Evolutionary conservation across 495 filamentous ascomycete species (phyloP), one percentile per base, ranked within the genome.

Genomic region (Penicillium steckii): DNA sequence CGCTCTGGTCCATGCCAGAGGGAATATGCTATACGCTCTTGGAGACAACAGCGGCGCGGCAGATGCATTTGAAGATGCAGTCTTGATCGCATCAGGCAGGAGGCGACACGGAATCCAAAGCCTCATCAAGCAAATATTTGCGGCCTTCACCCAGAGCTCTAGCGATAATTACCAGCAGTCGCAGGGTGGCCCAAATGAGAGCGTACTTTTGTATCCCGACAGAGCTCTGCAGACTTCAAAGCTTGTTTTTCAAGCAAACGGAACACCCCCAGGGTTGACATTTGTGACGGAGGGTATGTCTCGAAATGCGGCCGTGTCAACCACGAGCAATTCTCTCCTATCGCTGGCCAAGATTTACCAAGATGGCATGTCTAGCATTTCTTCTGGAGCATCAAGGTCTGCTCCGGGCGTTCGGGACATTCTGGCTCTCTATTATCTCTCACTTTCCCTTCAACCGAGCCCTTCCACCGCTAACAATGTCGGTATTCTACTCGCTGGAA

Each of bases 391-490:
- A 30, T 75, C 76, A 19, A 74, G 85, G 33, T 74, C 85, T 9
- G 80, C 86, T 3, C 84, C 87, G 33, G 86, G 89, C 2, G 91
- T 97, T 6, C 85, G 91, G 25, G 94, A 99, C 58, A 99, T 99
- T 37, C 69, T 99, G 13, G 90, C 92, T 3, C 80, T 99, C 9
- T 99, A 99, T 62, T 99, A 99, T 57, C 80, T 99, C 2, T 97
- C 95, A 4, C 76, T 99, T 19, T 95, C 95, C 0, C 78, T 99
- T 8, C 93, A 96, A 52, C 91, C 94, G 18, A 97, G 94, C 61
- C 94, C 94, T 18, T 97, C 95, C 5, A 99, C 94, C 0, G 94
- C 94, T 10, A 99, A 99, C 61, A 99, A 99, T 66, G 95, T 99
- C 35, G 94, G 94, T 4, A 99, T 99, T 47, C 75, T 99, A 25